phyloP scores from a whole-genome alignment of 2,329 filamentous ascomycete genomes.

The Aspergillus calidoustus region DNA sequence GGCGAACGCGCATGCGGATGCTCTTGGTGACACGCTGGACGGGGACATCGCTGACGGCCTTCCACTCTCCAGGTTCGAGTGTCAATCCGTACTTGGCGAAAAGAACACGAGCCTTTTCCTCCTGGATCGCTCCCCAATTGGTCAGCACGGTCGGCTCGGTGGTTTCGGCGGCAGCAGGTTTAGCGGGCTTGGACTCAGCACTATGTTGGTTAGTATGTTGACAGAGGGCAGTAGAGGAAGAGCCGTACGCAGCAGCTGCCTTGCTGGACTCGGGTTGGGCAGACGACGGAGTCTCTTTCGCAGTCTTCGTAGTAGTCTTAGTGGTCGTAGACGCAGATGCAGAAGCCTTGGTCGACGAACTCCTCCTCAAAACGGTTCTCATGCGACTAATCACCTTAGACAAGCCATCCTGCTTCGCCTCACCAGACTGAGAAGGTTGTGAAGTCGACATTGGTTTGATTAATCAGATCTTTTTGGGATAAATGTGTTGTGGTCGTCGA shows the following conservation, averaged over 20 bases:
- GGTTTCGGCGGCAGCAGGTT: constrained; percentile 14
- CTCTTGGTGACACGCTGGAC: constrained; percentile 50
- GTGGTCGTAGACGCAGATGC: background rate
- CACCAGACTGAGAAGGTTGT: constrained; percentile 25
- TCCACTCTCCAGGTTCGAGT: constrained; percentile 50
- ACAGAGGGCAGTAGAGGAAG: background rate
- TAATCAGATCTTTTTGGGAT: background rate
- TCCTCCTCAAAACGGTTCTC: constrained; percentile 41
- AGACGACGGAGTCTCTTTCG: constrained; percentile 4
- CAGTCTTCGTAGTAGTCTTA: background rate
- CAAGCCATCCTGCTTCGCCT: constrained; percentile 39
- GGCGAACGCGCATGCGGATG: constrained; percentile 53
- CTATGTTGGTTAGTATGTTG: background rate
- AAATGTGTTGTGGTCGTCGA: background rate
- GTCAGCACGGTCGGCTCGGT: constrained; percentile 29
- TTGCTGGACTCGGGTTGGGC: constrained; percentile 15
- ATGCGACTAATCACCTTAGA: constrained; percentile 47
- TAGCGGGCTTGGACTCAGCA: constrained; percentile 15
- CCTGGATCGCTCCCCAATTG: constrained; percentile 45
- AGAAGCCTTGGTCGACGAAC: constrained; percentile 32
- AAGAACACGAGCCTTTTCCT: constrained; percentile 49
- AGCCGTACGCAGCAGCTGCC: constrained; percentile 16
- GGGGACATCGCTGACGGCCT: constrained; percentile 37
- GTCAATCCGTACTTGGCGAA: constrained; percentile 54
- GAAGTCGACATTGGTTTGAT: constrained; percentile 29